phyloP scores from a whole-genome alignment of 2,329 filamentous ascomycete species.

The Fragosphaeria purpurea region DNA sequence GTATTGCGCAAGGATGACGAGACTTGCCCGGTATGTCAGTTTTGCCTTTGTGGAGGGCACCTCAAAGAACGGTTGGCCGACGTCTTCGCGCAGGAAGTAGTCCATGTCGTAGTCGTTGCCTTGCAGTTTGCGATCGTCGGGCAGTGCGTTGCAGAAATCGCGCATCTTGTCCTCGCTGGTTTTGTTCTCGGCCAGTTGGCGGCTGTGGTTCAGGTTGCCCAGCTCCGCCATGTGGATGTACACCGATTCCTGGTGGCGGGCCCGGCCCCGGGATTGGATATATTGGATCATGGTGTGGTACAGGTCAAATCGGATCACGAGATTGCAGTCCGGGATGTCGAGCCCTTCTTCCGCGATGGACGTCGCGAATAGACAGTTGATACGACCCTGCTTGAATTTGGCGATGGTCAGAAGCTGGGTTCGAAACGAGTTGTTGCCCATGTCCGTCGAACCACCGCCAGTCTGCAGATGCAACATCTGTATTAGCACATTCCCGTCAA shows the following conservation, averaged over 20 bases:
- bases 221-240: conserved; percentile 78
- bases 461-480: neutral
- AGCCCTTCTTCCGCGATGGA: conserved; percentile 59
- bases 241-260: conserved; percentile 64
- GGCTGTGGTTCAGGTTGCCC: conserved; percentile 51
- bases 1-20: conserved; percentile 64
- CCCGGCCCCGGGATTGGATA: conserved; percentile 83
- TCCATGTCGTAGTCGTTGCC: conserved; percentile 49
- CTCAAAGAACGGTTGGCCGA: conserved; percentile 41
- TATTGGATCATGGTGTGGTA: conserved; percentile 90
- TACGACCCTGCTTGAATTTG: conserved; percentile 47
- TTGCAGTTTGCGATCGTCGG: conserved; percentile 60
- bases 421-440: conserved; percentile 22
- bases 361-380: conserved; percentile 58
- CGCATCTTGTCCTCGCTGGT: conserved; percentile 55
- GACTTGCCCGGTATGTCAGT: conserved; percentile 65
- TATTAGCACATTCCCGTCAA: no score
- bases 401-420: conserved; percentile 66
- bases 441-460: conserved; percentile 10
- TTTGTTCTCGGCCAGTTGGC: conserved; percentile 48
- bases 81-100: conserved; percentile 41
- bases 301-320: conserved; percentile 70
- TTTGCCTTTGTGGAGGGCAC: conserved; percentile 63
- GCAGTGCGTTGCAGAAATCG: conserved; percentile 65
- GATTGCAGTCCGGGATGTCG: conserved; percentile 57